Percentiles rank a stretch among this genome's conserved stretches.
Evolutionary conservation across 306 rosid species (phyloP).

Genomic region (Cucumis cinereus): DNA sequence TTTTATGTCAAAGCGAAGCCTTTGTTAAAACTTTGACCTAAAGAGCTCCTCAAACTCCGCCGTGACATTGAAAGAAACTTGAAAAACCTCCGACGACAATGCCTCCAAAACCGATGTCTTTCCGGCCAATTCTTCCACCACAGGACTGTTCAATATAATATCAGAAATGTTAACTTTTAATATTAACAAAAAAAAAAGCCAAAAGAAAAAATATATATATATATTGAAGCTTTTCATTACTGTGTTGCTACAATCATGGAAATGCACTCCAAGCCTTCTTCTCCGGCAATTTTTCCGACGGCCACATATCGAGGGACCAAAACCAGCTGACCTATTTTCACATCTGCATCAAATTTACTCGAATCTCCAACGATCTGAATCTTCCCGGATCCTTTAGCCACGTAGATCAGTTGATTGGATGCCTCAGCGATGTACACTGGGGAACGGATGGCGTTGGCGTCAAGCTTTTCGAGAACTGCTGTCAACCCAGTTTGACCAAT

Average conservation of each 20-base stretch:
- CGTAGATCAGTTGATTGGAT: slow-evolving; percentile 32
- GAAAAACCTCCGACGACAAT: slow-evolving; percentile 26
- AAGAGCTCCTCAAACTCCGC: slow-evolving; percentile 29
- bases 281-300: slow-evolving; percentile 35
- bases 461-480: slow-evolving; percentile 26
- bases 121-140: slow-evolving; percentile 34
- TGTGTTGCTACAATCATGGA: slow-evolving; percentile 21
- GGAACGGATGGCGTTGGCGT: slow-evolving; percentile 20
- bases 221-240: slow-evolving; percentile 22
- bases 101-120: slow-evolving; percentile 25
- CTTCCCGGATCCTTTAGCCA: slow-evolving; percentile 31
- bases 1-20: too few species aligned
- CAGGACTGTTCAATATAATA: slow-evolving; percentile 24
- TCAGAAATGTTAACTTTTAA: not conserved
- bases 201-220: not conserved
- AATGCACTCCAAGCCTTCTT: slow-evolving; percentile 32
- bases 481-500: slow-evolving; percentile 35
- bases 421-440: slow-evolving; percentile 22
- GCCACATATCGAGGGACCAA: slow-evolving; percentile 43
- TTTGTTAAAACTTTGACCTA: slow-evolving; percentile 12
- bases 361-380: slow-evolving; percentile 35
- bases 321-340: slow-evolving; percentile 36
- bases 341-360: slow-evolving; percentile 25
- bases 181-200: not conserved
- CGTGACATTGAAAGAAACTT: slow-evolving; percentile 32